Base-by-base conservation (phyloP, 768 basidiomycete species). In the Amanita rimosa region DNA sequence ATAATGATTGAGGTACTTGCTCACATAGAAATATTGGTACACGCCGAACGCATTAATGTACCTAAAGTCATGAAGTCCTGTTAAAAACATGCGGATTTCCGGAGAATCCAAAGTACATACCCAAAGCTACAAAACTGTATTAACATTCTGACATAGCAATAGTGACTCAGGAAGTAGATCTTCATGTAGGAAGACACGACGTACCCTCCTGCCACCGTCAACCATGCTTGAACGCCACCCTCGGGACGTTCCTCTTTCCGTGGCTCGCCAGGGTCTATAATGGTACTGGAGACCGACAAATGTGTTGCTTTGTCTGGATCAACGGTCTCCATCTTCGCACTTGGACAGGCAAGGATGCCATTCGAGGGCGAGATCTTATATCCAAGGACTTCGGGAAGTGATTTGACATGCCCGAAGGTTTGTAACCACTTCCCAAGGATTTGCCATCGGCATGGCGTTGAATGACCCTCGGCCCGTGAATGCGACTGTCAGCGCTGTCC, bases 31-130 rank as follows among this genome's bases (percentile, higher is more conserved):
- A 40, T 62, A 60, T 35, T 50, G 42, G 47, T 63, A 65, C 4
- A 62, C 64, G 8, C 64, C 64, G 42, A 63, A 65, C 0, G 60
- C 54, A 41, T 59, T 61, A 17, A 60, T 59, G 39, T 65, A 65
- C 6, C 49, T 54, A 26, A n/a, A 22, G 5, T 26, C 22, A 24
- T n/a, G n/a, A 24, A 24, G 38, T 3, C 3, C 13, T 13, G 31
- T 14, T 39, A 10, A 40, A n/a, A 14, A 11, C 4, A n/a, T 5
- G 8, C 16, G 19, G 11, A 9, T 19, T 14, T 11, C 16, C 4
- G 26, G 5, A 19, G 24, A 7, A 21, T 14, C 8, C 39, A 16
- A 2, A 44, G 24, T 6, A 27, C 50, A 2, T 21, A 51, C 50
- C 50, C 50, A 14, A 51, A 29, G 24, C 19, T 16, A 29, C 21